Evolutionary conservation across 2,329 filamentous ascomycete species (phyloP).

Genomic region (Aspergillus brunneoviolaceus): DNA sequence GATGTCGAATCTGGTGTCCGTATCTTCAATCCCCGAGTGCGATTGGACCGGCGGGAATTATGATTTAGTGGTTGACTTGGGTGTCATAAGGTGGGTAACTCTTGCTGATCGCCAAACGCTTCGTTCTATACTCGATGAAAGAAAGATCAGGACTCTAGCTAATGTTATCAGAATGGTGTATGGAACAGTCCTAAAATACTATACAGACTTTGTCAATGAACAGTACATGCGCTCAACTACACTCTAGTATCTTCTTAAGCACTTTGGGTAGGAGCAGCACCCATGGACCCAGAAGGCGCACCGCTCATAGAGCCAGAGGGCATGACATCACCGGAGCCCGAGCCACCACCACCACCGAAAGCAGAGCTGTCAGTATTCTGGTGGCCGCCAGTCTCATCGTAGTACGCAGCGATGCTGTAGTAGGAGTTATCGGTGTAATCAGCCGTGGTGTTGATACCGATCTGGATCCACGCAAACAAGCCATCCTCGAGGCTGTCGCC

Average conservation of each 20-base stretch:
- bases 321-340: conserved; percentile 9
- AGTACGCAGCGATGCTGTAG: conserved; percentile 26
- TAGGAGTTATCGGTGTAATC: conserved; percentile 27
- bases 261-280: background rate
- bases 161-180: too few species aligned
- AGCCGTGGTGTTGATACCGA: conserved; percentile 47
- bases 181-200: background rate
- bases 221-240: background rate
- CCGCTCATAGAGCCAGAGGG: conserved; percentile 3
- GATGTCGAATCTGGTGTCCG: too few species aligned
- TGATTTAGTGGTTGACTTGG: too few species aligned
- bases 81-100: too few species aligned
- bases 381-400: conserved; percentile 23
- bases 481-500: conserved; percentile 50
- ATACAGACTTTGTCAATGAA: background rate
- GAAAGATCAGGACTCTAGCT: too few species aligned
- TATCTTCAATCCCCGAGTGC: too few species aligned
- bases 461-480: conserved; percentile 51
- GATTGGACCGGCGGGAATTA: too few species aligned
- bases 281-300: background rate
- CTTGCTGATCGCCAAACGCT: too few species aligned
- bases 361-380: conserved; percentile 19
- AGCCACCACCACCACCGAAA: conserved; percentile 15
- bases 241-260: background rate
- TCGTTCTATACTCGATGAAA: too few species aligned